Base-by-base conservation (phyloP, 2,329 filamentous ascomycete species). In the Nemania serpens region DNA sequence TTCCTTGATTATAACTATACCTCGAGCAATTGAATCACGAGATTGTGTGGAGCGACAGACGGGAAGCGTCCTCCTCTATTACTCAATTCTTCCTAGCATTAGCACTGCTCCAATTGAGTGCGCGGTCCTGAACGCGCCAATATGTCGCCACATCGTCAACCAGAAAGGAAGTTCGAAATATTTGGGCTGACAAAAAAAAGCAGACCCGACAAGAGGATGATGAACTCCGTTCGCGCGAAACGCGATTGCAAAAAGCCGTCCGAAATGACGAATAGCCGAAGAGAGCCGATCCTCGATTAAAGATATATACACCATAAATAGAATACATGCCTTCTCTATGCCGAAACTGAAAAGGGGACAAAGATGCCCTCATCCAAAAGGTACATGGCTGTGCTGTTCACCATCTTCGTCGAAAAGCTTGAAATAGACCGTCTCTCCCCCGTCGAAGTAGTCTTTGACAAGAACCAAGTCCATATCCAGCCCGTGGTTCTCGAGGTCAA, bases 371-470 rank as follows among this genome's bases (percentile, higher is more conserved):
- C 39, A 43, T 17, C 49, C 49, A 20, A 42, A 52, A 52, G 22
- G 37, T 18, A 25, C 37, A 10, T 29, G 37, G 37, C 39, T 43
- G 1, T 52, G 54, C 42, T 55, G 41, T 25, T 55, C 45, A 17
- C 52, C 52, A 37, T 47, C 25, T 47, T 47, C 12, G 36, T 61
- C 46, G 45, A 46, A 61, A 29, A 65, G 60, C 57, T 67, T 66
- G 17, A 58, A 63, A 15, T 60, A 57, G 10, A 69, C 62, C 6
- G 63, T 67, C 41, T 69, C 67, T 4, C 62, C 65, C 15, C 65
- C 66, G 39, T 66, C 63, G 45, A 67, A 68, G 42, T 46, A 68
- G 34, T 69, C 62, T 13, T 59, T 51, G 5, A 68, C 64, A 10
- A 65, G 61, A 2, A 54, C 57, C 29, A 65, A 53, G 3, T 56